These are phyloP conservation scores for Ustilago xerochloae DNA, from an alignment of 1,284 basidiomycete genomes.

Conservation along the genomic window DNA sequence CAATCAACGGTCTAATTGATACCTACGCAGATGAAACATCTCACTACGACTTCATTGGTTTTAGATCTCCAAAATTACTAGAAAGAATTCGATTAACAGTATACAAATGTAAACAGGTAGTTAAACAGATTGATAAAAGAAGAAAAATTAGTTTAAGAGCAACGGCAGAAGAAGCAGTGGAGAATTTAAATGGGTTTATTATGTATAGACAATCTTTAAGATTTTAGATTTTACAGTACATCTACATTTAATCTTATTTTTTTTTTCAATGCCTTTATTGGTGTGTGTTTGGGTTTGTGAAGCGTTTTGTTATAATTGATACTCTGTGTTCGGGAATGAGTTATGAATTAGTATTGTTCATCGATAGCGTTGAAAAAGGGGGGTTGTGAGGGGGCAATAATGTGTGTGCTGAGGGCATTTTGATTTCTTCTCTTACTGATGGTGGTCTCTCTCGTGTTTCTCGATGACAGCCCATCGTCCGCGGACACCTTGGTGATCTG, in stretches of 20 bases:
- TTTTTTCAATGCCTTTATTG: background rate
- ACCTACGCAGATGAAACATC: slow-evolving; percentile 90
- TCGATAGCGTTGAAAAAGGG: too few relatives aligned
- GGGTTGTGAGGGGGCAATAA: too few relatives aligned
- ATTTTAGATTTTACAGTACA: slow-evolving; percentile 4
- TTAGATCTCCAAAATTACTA: slow-evolving; percentile 74
- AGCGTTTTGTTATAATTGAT: too few relatives aligned
- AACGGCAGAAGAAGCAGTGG: slow-evolving; percentile 72
- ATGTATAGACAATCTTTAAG: slow-evolving; percentile 74
- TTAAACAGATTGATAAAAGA: slow-evolving; percentile 70
- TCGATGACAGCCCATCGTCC: too few relatives aligned
- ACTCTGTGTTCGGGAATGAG: background rate
- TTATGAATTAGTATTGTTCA: background rate
- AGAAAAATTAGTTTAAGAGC: slow-evolving; percentile 70
- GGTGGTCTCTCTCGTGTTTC: too few relatives aligned
- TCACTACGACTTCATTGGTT: slow-evolving; percentile 79
- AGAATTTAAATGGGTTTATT: slow-evolving; percentile 89
- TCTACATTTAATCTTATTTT: background rate
- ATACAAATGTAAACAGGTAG: slow-evolving; percentile 32
- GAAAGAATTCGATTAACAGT: slow-evolving; percentile 15
- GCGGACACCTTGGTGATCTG: too few relatives aligned
- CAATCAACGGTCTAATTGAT: slow-evolving; percentile 87
- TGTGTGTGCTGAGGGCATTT: too few relatives aligned
- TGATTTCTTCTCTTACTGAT: too few relatives aligned
- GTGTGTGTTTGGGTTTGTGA: background rate